Conservation (phyloP, 2,329 filamentous ascomycete species). For the Cadophora luteo-olivacea region DNA sequence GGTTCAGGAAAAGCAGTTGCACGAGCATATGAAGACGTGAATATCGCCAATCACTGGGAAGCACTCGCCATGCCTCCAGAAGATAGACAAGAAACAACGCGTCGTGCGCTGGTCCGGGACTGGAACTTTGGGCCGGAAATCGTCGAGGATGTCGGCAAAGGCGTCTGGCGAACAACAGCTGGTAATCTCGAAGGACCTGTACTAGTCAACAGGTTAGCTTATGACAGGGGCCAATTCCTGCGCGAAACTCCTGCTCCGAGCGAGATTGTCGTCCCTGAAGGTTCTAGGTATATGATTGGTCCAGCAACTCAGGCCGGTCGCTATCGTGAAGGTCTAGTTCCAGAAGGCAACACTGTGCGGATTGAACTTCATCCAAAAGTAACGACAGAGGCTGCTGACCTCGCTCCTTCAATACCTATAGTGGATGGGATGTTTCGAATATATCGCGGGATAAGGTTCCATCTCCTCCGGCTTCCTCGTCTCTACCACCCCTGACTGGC, state of each 20-base stretch:
- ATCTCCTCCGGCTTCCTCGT: neutral
- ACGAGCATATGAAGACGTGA: neutral
- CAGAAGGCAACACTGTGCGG: neutral
- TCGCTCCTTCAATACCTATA: neutral
- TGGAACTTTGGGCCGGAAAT: neutral
- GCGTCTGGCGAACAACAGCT: neutral
- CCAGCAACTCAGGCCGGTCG: neutral
- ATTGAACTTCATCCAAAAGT: neutral
- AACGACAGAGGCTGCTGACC: neutral
- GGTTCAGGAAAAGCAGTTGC: neutral
- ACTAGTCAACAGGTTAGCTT: neutral
- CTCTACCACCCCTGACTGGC: no score
- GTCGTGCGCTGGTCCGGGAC: neutral
- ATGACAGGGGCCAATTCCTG: neutral
- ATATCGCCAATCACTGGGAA: neutral
- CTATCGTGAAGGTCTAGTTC: neutral
- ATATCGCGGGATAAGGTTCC: neutral
- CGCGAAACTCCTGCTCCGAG: neutral
- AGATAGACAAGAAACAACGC: neutral
- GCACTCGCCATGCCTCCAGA: neutral
- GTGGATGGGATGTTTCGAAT: neutral
- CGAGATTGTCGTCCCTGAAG: neutral
- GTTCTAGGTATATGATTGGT: neutral
- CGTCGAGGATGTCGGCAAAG: neutral
- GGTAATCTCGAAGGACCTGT: neutral